These are phyloP conservation scores for Talaromyces verruculosus DNA, from an alignment of 2,329 filamentous ascomycete genomes.

Conservation along the genomic window DNA sequence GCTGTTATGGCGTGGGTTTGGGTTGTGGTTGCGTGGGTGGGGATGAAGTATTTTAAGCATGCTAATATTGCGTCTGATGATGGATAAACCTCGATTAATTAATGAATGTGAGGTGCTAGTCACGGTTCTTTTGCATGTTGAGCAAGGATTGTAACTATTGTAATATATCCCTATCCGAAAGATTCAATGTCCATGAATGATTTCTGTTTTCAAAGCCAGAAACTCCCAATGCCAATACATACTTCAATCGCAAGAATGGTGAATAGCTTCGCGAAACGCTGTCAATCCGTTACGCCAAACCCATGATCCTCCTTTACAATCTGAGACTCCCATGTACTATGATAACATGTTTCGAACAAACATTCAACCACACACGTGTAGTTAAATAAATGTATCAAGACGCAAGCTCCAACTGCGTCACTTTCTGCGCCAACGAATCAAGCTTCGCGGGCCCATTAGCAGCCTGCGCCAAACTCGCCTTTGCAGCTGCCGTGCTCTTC, in stretches of 20 bases:
- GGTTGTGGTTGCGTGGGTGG: constrained; percentile 96
- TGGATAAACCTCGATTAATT: constrained; percentile 25
- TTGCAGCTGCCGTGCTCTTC: constrained; percentile 13
- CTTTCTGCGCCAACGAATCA: constrained; percentile 22
- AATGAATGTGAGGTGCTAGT: background rate
- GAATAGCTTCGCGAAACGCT: background rate
- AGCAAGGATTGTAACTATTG: background rate
- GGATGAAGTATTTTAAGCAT: constrained; percentile 99
- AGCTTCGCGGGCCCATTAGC: constrained; percentile 5
- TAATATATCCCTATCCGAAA: background rate
- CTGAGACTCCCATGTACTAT: background rate
- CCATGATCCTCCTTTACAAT: background rate
- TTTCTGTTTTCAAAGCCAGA: background rate
- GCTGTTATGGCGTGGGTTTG: constrained; percentile 98
- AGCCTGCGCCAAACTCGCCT: background rate
- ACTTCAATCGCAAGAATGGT: background rate
- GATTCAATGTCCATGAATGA: background rate
- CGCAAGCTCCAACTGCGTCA: constrained; percentile 21
- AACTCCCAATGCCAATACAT: background rate
- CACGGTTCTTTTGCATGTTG: background rate
- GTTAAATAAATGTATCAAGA: constrained; percentile 7
- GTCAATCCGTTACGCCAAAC: background rate
- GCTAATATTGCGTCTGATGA: constrained; percentile 78
- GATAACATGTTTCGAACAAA: background rate
- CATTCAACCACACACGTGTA: background rate